Base-by-base conservation (phyloP, 2,329 filamentous ascomycete species). In the Aureobasidium sp. region DNA sequence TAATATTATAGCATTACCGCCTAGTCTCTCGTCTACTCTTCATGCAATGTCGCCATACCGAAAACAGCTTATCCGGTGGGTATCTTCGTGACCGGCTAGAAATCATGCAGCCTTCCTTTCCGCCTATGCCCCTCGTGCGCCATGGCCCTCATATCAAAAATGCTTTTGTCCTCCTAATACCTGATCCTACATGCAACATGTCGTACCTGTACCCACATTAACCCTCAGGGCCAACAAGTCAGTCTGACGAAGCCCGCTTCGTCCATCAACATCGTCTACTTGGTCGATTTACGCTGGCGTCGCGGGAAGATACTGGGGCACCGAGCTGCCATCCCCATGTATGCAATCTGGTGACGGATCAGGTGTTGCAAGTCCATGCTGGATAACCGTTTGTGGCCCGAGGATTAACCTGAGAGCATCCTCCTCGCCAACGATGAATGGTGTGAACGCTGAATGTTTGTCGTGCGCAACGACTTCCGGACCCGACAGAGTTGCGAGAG, bases 301-400 rank as follows among this genome's bases (percentile, higher is more conserved):
- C 15, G 11, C n/a, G 32, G 58, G 37, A 39, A 61, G n/a, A 42
- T 54, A 48, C 15, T n/a, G 41, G 10, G 41, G 36, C 13, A 61
- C 32, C 27, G 42, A 21, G 13, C 48, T 25, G 2, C 49, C 49
- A 13, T 37, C 59, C 3, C 15, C 39, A 8, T 42, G 48, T 3
- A 44, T 45, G 32, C 59, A 61, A 5, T 41, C 27, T 29, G 61
- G 61, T 15, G 49, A 49, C 3, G 45, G 49, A 7, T 58, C 61
- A 6, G 61, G 61, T 11, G 61, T 63, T 2, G 47, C 29, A 4
- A 63, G 55, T 21, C 61, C 61, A 54, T 63, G 54, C 41, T 59
- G 53, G 4, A 59, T 32, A 5, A n/a, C 39, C 4, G 61, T 59
- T 27, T 29, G 27, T 39, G 41, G 36, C 9, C 54, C 54, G 30